Conservation (phyloP, 176 grass and related monocot genomes). For the Ensete ventricosum region DNA sequence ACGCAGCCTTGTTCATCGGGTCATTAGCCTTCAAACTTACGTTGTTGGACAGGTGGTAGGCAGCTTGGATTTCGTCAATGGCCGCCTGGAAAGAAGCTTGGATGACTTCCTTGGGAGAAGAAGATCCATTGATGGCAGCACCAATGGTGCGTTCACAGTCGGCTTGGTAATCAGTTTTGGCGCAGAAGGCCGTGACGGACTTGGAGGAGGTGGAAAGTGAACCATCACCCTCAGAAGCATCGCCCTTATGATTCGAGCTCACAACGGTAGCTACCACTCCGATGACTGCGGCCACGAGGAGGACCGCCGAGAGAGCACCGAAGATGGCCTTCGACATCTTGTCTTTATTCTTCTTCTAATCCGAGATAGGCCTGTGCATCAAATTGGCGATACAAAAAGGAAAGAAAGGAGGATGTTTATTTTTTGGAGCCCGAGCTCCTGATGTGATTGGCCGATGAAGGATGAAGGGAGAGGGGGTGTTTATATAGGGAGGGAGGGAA, state of each 20-base stretch:
- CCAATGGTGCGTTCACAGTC: slow-evolving; percentile 54
- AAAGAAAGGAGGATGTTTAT: too few species aligned
- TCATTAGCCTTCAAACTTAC: slow-evolving; percentile 27
- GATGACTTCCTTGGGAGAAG: slow-evolving; percentile 40
- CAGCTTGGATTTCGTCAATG: slow-evolving; percentile 32
- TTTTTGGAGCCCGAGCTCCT: too few species aligned
- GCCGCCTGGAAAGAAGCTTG: slow-evolving; percentile 34
- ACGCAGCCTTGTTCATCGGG: slow-evolving; percentile 35
- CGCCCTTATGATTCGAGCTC: slow-evolving; percentile 5
- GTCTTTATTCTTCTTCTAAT: not conserved
- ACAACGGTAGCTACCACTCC: slow-evolving; percentile 48
- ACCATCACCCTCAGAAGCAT: not conserved
- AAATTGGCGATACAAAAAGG: too few species aligned
- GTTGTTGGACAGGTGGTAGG: slow-evolving; percentile 24
- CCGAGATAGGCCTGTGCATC: too few species aligned
- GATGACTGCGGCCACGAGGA: slow-evolving; percentile 60
- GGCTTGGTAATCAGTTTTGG: slow-evolving; percentile 44
- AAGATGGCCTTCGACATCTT: slow-evolving; percentile 27
- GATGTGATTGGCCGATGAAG: too few species aligned
- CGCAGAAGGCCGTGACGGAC: slow-evolving; percentile 49
- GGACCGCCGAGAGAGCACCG: slow-evolving; percentile 41
- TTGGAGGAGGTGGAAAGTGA: slow-evolving; percentile 27
- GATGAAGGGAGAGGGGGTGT: too few species aligned
- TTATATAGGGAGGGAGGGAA: too few species aligned
- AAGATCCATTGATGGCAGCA: slow-evolving; percentile 31